Evolutionary conservation across 2,329 filamentous ascomycete species (phyloP).

Genomic region (Zelopaecilomyces penicillatus): DNA sequence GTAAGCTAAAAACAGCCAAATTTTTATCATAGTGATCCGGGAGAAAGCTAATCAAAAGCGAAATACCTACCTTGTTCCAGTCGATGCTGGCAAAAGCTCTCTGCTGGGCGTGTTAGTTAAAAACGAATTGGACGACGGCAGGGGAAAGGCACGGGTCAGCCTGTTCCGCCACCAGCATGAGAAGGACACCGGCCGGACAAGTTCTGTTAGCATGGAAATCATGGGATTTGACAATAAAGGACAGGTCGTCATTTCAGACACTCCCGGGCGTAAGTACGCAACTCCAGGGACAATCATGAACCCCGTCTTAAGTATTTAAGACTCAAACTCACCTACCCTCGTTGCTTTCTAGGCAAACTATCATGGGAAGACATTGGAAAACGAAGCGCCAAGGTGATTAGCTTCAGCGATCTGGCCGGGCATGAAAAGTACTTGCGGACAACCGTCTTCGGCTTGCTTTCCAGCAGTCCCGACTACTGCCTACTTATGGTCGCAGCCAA

Average conservation of each 20-base stretch:
- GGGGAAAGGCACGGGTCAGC: constrained; percentile 88
- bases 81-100: constrained; percentile 95
- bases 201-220: constrained; percentile 97
- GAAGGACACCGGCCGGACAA: constrained; percentile 89
- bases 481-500: constrained; percentile 97
- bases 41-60: background rate
- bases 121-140: constrained; percentile 86
- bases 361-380: constrained; percentile 98
- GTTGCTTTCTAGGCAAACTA: constrained; percentile 42
- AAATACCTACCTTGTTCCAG: constrained; percentile 26
- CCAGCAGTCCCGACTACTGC: constrained; percentile 94
- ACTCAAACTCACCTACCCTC: too few species aligned
- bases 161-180: constrained; percentile 98
- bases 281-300: background rate
- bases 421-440: constrained; percentile 94
- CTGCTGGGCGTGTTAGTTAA: constrained; percentile 94
- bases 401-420: constrained; percentile 89
- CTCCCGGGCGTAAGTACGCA: constrained; percentile 61
- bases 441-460: constrained; percentile 90
- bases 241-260: constrained; percentile 71
- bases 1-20: constrained; percentile 29
- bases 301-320: constrained; percentile 10
- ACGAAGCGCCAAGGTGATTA: constrained; percentile 91
- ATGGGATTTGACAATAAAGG: constrained; percentile 91
- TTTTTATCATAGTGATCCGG: too few species aligned